Evolutionary conservation across 257 asterid genomes (phyloP).

Genomic region (Penstemon barbatus): DNA sequence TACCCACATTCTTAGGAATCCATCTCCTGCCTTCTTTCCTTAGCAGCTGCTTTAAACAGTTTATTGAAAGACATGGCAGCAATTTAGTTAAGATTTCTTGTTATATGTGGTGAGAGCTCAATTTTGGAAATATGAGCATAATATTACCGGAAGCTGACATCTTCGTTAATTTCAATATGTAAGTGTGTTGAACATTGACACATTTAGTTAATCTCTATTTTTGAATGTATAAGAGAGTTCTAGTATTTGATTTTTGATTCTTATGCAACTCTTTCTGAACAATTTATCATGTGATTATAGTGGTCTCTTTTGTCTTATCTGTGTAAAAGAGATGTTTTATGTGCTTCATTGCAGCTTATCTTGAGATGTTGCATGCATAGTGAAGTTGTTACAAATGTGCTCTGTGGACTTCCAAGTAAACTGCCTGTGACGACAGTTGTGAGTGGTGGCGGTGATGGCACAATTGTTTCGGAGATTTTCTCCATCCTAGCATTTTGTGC

Average conservation of each 20-base stretch:
- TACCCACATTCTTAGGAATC: neutral
- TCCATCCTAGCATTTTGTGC: slow-evolving; percentile 69
- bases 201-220: neutral
- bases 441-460: slow-evolving; percentile 97
- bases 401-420: slow-evolving; percentile 91
- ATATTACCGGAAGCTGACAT: neutral
- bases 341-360: slow-evolving; percentile 46
- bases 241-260: neutral
- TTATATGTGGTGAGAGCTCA: neutral
- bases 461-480: slow-evolving; percentile 85
- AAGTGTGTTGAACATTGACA: neutral
- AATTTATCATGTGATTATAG: slow-evolving; percentile 4
- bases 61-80: no score
- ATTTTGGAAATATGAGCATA: neutral
- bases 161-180: neutral
- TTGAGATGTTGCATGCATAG: slow-evolving; percentile 69
- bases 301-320: slow-evolving; percentile 14
- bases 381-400: slow-evolving; percentile 60
- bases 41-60: neutral
- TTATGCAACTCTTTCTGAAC: slow-evolving; percentile 14
- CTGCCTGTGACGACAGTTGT: slow-evolving; percentile 82
- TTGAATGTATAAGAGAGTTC: neutral
- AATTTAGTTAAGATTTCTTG: neutral
- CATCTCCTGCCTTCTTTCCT: slow-evolving; percentile 2
- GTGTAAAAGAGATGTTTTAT: slow-evolving; percentile 15